Evolutionary conservation across 2,329 filamentous ascomycete genomes (phyloP), one percentile per base, ranked within the genome.

Genomic region (Xylaria sp.): DNA sequence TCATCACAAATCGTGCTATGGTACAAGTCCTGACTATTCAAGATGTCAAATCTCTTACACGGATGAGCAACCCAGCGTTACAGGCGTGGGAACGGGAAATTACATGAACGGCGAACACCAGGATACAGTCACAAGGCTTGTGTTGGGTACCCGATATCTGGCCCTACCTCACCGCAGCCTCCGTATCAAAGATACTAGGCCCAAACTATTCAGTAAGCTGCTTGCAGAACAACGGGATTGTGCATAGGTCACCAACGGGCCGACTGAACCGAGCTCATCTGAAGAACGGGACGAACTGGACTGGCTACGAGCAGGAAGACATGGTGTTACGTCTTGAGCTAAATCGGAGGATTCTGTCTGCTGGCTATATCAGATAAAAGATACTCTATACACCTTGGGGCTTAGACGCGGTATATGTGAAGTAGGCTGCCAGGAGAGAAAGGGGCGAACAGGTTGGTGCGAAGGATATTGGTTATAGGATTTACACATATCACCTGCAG

Each of bases 61-160:
- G 23, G 56, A 37, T 4, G 13, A 13, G 13, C 39, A n/a, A n/a
- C 15, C 25, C 20, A 12, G 23, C 3, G 62, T 66, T 69, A 69
- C 63, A 10, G 28, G 41, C 46, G 56, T 54, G 63, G 58, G 39
- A 69, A 56, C 59, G 55, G 59, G 63, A 57, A 55, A 69, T 66
- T 66, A 48, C 59, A 52, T 51, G 59, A 63, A 23, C 31, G 13
- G 39, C 46, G 23, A 55, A 58, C 28, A 13, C 28, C 46, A 18
- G 59, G 28, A 55, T 12, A 62, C 67, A 46, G 20, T 44, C 34
- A 20, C 34, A 28, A 18, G 15, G 31, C 23, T 41, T 23, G 23
- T n/a, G 10, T 61, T 25, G 7, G 31, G 25, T 18, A 25, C 12
- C 28, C 7, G 15, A 39, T 23, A 37, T 25, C 48, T 46, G 25